Conservation (phyloP, 2,329 filamentous ascomycete species). For the Aureobasidium sp. region DNA sequence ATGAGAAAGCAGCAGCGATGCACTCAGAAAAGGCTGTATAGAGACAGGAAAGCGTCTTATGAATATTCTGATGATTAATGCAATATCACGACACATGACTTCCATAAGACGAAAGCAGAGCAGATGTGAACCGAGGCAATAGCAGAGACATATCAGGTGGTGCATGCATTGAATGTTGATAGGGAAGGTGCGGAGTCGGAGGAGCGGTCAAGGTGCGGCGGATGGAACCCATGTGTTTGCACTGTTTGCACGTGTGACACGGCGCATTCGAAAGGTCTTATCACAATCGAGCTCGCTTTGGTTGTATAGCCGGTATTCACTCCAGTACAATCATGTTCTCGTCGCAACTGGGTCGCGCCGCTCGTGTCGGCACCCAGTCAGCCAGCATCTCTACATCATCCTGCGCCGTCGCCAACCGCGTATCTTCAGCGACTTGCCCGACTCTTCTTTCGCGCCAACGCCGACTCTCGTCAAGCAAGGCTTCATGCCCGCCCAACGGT, state of each 20-base stretch:
- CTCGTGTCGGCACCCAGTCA: background rate
- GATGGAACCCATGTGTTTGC: background rate
- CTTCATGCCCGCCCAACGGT: slow-evolving; percentile 36
- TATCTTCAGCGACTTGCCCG: slow-evolving; percentile 19
- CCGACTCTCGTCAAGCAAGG: slow-evolving; percentile 42
- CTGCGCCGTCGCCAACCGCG: slow-evolving; percentile 22
- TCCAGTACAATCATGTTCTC: slow-evolving; percentile 9
- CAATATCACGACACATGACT: background rate
- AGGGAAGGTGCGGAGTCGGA: background rate
- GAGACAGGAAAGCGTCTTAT: background rate
- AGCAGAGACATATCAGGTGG: background rate
- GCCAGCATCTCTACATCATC: background rate
- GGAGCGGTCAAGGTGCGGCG: background rate
- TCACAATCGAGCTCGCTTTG: background rate
- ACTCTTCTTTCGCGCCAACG: slow-evolving; percentile 35
- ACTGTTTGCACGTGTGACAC: background rate
- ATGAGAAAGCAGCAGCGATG: background rate
- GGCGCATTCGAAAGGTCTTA: background rate
- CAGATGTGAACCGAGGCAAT: background rate
- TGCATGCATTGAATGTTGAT: background rate
- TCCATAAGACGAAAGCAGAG: background rate
- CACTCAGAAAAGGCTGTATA: background rate
- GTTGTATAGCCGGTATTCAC: background rate
- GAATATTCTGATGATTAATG: background rate
- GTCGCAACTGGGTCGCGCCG: slow-evolving; percentile 9